Conservation (phyloP, 2,329 filamentous ascomycete species). For the Aspergillus fumigatus region DNA sequence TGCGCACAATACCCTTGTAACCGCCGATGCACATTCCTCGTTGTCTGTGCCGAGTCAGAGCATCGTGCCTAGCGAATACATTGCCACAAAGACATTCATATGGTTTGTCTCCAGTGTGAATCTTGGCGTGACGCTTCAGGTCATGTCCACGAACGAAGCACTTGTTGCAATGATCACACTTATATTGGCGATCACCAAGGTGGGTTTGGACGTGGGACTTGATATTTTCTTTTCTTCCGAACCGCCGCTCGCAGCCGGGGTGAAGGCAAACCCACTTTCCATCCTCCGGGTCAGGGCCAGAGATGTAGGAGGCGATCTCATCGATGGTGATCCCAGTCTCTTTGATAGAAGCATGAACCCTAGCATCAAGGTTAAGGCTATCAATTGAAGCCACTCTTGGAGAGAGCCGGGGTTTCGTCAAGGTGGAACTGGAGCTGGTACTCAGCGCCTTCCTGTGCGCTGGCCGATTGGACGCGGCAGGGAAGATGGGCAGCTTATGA, state of each 20-base stretch:
- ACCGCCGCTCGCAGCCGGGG: conserved; percentile 77
- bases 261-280: conserved; percentile 76
- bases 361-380: conserved; percentile 49
- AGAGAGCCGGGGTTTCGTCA: conserved; percentile 36
- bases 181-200: conserved; percentile 90
- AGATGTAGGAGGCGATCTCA: conserved; percentile 72
- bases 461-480: conserved; percentile 21
- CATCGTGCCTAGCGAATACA: conserved; percentile 91
- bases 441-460: conserved; percentile 17
- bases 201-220: conserved; percentile 98
- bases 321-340: conserved; percentile 84
- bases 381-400: conserved; percentile 43
- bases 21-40: conserved; percentile 95
- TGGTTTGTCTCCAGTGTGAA: conserved; percentile 92
- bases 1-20: conserved; percentile 73
- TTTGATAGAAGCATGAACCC: conserved; percentile 58
- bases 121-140: conserved; percentile 94
- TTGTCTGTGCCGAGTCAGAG: conserved; percentile 87
- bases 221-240: conserved; percentile 98
- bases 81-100: conserved; percentile 94
- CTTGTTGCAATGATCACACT: conserved; percentile 88
- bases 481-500: conserved; percentile 28
- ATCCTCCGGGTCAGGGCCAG: conserved; percentile 65
- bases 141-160: conserved; percentile 97
- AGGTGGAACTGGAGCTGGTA: conserved; percentile 19